Base-by-base conservation (phyloP, 2,329 filamentous ascomycete genomes). In the Cytospora leucostoma region DNA sequence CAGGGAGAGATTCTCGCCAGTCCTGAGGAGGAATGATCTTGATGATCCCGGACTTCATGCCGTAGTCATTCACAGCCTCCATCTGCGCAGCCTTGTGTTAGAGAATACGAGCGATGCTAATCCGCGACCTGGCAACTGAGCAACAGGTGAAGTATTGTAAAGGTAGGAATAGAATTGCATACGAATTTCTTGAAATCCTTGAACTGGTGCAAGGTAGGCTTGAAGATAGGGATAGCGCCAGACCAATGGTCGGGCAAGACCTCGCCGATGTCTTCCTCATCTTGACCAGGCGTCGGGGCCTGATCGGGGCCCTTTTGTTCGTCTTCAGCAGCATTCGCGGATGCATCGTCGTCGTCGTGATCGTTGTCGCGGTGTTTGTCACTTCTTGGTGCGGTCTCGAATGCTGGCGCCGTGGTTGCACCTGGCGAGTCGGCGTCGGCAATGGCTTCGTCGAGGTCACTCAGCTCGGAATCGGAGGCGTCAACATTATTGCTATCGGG, bases 11-110 rank as follows among this genome's bases (percentile, higher is more conserved):
- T 67, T 93, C 86, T 76, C 86, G 95, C 95, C 95, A 99, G 85
- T 98, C 93, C 71, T 89, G 80, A 0, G 95, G 95, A 34, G 95
- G 93, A 59, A 98, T 89, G 64, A 99, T 90, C 78, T 99, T 98
- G 73, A 98, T 88, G 70, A 99, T 97, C 40, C 95, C 95, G 27
- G 93, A 95, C 77, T 92, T 92, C 95, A 99, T 99, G 71, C 95
- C 95, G 75, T 97, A 97, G 68, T 88, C 86, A 75, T 99, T 92
- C 66, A 99, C 87, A 76, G 92, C 93, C 73, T 88, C 86, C 82
- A 89, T 88, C 86, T 89, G 66, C 34, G 34, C 52, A 56, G 40
- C 7, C 47, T 56, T 68, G 59, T 62, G 73, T 76, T 67, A 76
- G 74, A 65, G 2, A 27, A 27, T 27, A 27, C 27, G 27, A 27